Percentiles rank a stretch among this genome's conserved stretches.
phyloP scores from a whole-genome alignment of 1,284 basidiomycete genomes.

The Trametes versicolor region DNA sequence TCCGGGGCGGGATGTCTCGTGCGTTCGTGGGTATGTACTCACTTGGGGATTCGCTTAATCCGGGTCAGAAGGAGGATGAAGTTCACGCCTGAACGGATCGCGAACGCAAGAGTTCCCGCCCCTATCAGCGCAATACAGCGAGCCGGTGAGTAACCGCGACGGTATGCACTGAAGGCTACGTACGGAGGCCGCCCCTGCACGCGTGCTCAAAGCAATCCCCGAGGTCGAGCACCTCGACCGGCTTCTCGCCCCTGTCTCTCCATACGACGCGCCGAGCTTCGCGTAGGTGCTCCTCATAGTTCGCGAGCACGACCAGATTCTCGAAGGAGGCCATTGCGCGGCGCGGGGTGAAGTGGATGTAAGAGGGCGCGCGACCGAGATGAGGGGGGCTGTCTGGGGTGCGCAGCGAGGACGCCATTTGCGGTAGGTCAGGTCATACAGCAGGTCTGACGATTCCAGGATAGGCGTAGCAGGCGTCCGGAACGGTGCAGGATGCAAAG shows the following conservation, averaged over 20 bases:
- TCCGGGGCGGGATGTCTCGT: not conserved
- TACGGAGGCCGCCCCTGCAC: constrained; percentile 77
- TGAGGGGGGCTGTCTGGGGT: constrained; percentile 32
- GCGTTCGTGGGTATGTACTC: constrained; percentile 32
- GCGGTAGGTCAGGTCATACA: constrained; percentile 13
- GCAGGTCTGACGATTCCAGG: constrained; percentile 5
- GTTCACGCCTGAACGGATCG: constrained; percentile 84
- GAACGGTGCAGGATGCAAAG: not conserved
- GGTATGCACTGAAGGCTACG: constrained; percentile 47
- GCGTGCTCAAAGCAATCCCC: constrained; percentile 83
- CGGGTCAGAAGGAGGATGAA: constrained; percentile 79
- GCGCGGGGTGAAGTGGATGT: constrained; percentile 57
- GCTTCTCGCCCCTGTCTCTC: constrained; percentile 83
- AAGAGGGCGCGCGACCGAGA: constrained; percentile 43
- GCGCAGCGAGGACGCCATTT: constrained; percentile 33
- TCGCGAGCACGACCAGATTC: constrained; percentile 81
- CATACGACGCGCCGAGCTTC: constrained; percentile 84
- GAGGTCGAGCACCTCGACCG: constrained; percentile 72
- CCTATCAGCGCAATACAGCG: constrained; percentile 54
- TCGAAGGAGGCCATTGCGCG: constrained; percentile 79
- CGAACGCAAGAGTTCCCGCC: constrained; percentile 81
- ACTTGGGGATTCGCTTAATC: constrained; percentile 72
- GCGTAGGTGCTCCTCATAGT: constrained; percentile 76
- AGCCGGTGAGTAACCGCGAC: not conserved
- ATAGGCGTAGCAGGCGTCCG: constrained; percentile 14